Conservation (phyloP, 2,329 filamentous ascomycete species). For the Sporothrix inflata region DNA sequence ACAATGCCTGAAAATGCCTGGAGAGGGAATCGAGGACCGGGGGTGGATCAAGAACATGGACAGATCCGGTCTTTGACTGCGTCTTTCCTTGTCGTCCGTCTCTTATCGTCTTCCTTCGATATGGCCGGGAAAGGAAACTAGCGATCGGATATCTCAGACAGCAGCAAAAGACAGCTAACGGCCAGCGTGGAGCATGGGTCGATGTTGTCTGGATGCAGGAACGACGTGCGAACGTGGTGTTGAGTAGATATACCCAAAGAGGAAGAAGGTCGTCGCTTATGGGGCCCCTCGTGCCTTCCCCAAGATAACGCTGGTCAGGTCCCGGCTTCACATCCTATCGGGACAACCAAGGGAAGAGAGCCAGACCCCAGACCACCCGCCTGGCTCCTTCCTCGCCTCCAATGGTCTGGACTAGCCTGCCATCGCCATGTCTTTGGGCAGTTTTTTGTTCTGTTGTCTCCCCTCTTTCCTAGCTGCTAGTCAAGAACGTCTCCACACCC, state of each 20-base stretch:
- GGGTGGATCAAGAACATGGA: conserved; percentile 10
- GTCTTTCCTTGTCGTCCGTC: neutral
- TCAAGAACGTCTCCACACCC: neutral
- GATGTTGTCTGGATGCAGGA: neutral
- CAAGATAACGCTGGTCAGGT: no score
- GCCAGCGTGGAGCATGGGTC: neutral
- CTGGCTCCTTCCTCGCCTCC: neutral
- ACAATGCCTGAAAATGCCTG: neutral
- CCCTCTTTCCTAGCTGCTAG: neutral
- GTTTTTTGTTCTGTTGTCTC: neutral
- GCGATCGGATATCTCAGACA: neutral
- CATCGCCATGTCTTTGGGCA: neutral
- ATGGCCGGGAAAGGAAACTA: conserved; percentile 22
- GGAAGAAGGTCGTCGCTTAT: neutral
- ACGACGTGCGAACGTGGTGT: neutral
- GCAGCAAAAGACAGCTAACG: no score
- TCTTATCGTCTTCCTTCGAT: neutral
- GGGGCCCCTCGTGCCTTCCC: conserved; percentile 4
- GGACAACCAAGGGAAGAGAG: neutral
- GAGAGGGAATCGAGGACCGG: neutral
- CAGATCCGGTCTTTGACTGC: neutral
- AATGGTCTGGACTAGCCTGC: neutral
- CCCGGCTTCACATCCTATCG: neutral
- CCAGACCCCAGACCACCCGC: neutral
- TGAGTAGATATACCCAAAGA: conserved; percentile 15